Percentiles rank a stretch among this genome's conserved stretches.
These are phyloP conservation scores for Dactylellina haptotyla DNA, from an alignment of 2,329 filamentous ascomycete species.

Conservation along the genomic window DNA sequence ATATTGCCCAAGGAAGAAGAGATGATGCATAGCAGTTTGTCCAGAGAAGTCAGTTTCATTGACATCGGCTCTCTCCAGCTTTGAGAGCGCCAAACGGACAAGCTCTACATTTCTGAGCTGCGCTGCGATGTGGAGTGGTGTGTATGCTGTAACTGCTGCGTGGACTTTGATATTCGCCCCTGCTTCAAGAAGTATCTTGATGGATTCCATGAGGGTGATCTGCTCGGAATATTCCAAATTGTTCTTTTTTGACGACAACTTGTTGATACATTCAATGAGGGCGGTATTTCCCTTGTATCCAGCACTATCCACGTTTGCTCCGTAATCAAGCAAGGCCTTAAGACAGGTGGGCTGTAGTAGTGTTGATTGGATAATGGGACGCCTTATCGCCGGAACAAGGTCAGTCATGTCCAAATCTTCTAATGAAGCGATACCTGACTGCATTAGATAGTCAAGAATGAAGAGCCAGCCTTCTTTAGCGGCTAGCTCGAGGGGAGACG, in stretches of 20 bases:
- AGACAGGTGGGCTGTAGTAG: too few species aligned
- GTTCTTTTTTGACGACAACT: too few species aligned
- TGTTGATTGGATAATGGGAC: too few species aligned
- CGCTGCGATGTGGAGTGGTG: neutral
- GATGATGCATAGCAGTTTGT: neutral
- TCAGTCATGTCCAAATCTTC: neutral
- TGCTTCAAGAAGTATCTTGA: too few species aligned
- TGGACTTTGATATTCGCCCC: neutral
- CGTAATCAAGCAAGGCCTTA: neutral
- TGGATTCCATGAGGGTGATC: too few species aligned
- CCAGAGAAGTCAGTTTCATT: neutral
- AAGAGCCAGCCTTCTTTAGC: neutral
- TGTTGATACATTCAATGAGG: neutral
- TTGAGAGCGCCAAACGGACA: neutral
- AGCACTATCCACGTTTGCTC: neutral
- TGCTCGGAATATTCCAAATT: too few species aligned
- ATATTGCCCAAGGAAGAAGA: neutral
- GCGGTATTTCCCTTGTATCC: neutral
- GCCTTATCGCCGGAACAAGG: neutral
- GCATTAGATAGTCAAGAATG: conserved; percentile 15
- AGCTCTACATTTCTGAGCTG: neutral
- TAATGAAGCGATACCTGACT: neutral
- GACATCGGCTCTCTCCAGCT: neutral
- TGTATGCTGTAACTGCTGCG: neutral
- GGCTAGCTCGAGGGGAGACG: neutral